Evolutionary conservation across 805 yeast species (phyloP).

Genomic region (Candida loeiensis): DNA sequence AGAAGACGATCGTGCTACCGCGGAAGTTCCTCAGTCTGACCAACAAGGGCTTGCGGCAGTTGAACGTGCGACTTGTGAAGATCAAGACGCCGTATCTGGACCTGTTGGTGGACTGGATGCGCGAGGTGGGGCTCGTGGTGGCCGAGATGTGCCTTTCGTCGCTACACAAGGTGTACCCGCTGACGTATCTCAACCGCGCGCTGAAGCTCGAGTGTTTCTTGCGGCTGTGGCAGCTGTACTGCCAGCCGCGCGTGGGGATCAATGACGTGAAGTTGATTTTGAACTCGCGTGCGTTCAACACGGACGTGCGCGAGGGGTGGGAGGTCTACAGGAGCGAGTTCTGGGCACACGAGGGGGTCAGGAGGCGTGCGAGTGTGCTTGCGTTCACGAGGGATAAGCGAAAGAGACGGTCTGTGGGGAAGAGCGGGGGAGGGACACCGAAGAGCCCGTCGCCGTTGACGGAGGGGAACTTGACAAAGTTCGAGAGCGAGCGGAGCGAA

Average conservation of each 20-base stretch:
- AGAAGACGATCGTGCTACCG: slow-evolving; percentile 77
- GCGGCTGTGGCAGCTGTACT: slow-evolving; percentile 39
- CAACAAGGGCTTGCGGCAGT: slow-evolving; percentile 82
- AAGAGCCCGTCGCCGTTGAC: slow-evolving; percentile 5
- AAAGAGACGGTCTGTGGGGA: slow-evolving; percentile 39
- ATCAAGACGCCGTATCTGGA: slow-evolving; percentile 41
- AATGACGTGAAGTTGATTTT: slow-evolving; percentile 77
- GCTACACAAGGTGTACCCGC: slow-evolving; percentile 36
- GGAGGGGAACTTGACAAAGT: slow-evolving; percentile 10
- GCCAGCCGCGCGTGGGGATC: slow-evolving; percentile 63
- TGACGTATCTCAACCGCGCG: slow-evolving; percentile 25
- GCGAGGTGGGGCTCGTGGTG: slow-evolving; percentile 33
- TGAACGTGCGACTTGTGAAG: slow-evolving; percentile 74
- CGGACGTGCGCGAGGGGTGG: slow-evolving; percentile 90
- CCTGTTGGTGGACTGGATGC: slow-evolving; percentile 29
- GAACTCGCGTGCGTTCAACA: slow-evolving; percentile 75
- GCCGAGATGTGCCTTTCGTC: slow-evolving; percentile 27
- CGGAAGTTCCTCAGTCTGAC: slow-evolving; percentile 75
- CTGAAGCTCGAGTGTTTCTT: slow-evolving; percentile 38
- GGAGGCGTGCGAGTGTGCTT: slow-evolving; percentile 44
- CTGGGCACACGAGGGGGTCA: slow-evolving; percentile 80
- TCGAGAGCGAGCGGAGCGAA: not conserved
- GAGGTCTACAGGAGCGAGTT: slow-evolving; percentile 89
- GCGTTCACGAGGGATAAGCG: slow-evolving; percentile 32
- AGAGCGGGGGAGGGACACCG: no score